phyloP scores from a whole-genome alignment of 75 land plant genomes.

The Pinus taeda region DNA sequence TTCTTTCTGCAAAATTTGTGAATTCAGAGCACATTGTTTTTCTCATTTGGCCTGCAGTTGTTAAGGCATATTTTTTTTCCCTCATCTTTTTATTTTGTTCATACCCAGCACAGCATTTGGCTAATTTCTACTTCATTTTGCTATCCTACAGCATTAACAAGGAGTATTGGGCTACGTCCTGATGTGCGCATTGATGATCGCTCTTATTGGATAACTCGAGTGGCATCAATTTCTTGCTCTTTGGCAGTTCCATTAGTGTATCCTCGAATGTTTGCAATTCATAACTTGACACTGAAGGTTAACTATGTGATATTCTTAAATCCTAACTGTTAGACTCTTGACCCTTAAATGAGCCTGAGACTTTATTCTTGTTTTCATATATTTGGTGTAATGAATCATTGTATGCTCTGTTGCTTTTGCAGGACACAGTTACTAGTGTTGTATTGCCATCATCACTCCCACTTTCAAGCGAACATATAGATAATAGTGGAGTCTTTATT shows the following conservation, averaged over 20 bases:
- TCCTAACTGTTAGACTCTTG: background rate
- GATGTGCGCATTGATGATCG: conserved; percentile 90
- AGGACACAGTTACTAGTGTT: conserved; percentile 43
- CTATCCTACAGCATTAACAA: conserved; percentile 60
- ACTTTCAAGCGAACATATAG: conserved; percentile 89
- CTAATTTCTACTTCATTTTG: background rate
- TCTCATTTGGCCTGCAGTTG: background rate
- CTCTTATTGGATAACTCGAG: conserved; percentile 82
- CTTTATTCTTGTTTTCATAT: background rate
- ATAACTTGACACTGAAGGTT: conserved; percentile 68
- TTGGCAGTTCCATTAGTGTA: conserved; percentile 80
- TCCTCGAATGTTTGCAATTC: conserved; percentile 84
- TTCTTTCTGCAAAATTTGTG: background rate
- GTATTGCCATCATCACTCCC: conserved; percentile 50
- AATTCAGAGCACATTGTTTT: background rate
- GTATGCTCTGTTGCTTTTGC: conserved; percentile 13
- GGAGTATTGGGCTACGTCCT: conserved; percentile 77
- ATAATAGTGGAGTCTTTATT: conserved; percentile 77
- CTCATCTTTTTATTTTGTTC: background rate
- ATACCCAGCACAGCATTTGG: background rate
- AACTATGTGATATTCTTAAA: background rate
- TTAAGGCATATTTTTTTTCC: background rate
- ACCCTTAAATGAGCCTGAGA: background rate
- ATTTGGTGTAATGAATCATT: background rate
- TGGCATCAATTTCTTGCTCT: conserved; percentile 63